These are phyloP conservation scores for Vitis vinifera DNA, from an alignment of 164 flowering plant species.

Conservation along the genomic window ASM3070453v1 NC_081812.1:18854501-18855000, in stretches of 20 bases:
- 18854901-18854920: slow-evolving; percentile 15
- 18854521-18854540: no score
- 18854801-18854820: slow-evolving; percentile 37
- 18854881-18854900: background rate
- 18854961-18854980: slow-evolving; percentile 65
- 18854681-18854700: background rate
- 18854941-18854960: slow-evolving; percentile 59
- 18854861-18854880: background rate
- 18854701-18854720: slow-evolving; percentile 1
- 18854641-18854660: no score
- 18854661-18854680: background rate
- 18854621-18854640: no score
- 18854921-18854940: slow-evolving; percentile 47
- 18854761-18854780: slow-evolving; percentile 56
- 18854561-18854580: no score
- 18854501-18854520: no score
- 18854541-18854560: no score
- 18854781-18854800: slow-evolving; percentile 65
- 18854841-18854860: background rate
- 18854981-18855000: slow-evolving; percentile 61
- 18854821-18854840: background rate
- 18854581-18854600: no score
- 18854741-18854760: slow-evolving; percentile 64
- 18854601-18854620: no score
- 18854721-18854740: slow-evolving; percentile 61